These are phyloP conservation scores for Paraphaeosphaeria minitans DNA, from an alignment of 2,329 filamentous ascomycete genomes.

Conservation along the genomic window DNA sequence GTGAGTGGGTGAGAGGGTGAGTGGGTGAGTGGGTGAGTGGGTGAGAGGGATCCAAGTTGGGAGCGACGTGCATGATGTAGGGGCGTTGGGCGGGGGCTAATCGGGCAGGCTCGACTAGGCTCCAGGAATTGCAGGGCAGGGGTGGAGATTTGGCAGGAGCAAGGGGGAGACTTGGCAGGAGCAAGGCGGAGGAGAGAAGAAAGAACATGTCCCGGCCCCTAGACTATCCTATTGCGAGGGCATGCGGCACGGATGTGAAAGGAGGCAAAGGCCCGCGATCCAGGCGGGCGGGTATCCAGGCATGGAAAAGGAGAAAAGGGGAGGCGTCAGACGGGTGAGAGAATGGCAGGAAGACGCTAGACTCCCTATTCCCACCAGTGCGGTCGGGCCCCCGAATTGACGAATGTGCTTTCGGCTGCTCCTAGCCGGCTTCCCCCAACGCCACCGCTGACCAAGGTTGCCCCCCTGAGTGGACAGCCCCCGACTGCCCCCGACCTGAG, in stretches of 20 bases:
- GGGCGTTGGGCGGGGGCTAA: conserved; percentile 9
- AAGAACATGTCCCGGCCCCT: conserved; percentile 3
- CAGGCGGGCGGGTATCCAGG: conserved; percentile 19
- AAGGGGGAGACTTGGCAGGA: conserved; percentile 3
- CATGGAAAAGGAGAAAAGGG: conserved; percentile 11
- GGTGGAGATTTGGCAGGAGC: conserved; percentile 1
- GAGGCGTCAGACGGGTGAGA: conserved; percentile 8
- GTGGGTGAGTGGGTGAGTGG: no score
- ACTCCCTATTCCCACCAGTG: conserved; percentile 25
- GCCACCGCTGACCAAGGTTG: neutral
- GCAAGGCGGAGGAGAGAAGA: conserved; percentile 1
- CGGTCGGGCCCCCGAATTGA: conserved; percentile 3
- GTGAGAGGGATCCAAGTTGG: neutral
- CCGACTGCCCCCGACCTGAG: no score
- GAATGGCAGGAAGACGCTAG: no score
- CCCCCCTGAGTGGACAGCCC: neutral
- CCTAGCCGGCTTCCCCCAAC: neutral
- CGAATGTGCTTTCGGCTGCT: neutral
- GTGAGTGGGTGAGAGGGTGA: no score
- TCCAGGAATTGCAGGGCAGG: neutral
- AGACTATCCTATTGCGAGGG: conserved; percentile 17
- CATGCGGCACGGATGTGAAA: conserved; percentile 1
- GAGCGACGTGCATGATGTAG: conserved; percentile 5
- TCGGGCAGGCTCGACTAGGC: conserved; percentile 7
- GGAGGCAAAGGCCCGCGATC: conserved; percentile 18